Evolutionary conservation across 495 filamentous ascomycete species (phyloP).

Genomic region (Aspergillus sclerotiicarbonarius): DNA sequence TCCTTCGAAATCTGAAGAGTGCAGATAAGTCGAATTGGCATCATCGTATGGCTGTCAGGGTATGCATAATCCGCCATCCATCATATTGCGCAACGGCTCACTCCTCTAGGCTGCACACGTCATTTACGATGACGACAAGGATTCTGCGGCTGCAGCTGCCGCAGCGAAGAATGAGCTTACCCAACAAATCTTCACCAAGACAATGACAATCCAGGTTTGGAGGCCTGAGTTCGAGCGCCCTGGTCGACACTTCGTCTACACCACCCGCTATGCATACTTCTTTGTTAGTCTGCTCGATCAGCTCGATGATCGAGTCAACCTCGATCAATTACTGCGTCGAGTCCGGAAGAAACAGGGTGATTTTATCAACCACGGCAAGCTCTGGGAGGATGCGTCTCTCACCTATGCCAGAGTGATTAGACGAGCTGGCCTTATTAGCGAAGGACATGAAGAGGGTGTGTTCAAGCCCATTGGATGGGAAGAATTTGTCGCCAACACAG

Average conservation of each 20-base stretch:
- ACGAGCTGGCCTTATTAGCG: constrained; percentile 58
- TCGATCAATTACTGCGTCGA: constrained; percentile 78
- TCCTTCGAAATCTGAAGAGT: constrained; percentile 69
- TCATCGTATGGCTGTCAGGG: constrained; percentile 82
- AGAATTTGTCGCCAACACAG: constrained; percentile 67
- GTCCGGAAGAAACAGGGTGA: constrained; percentile 80
- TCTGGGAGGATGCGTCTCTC: constrained; percentile 81
- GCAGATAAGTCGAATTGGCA: constrained; percentile 98
- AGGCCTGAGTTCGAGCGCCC: constrained; percentile 89
- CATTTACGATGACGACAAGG: constrained; percentile 58
- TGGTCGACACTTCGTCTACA: constrained; percentile 92
- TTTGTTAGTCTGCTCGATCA: constrained; percentile 71
- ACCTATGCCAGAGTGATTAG: constrained; percentile 76
- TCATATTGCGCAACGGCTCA: constrained; percentile 15
- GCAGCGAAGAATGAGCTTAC: constrained; percentile 74
- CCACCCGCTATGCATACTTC: constrained; percentile 80
- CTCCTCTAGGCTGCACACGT: constrained; percentile 60
- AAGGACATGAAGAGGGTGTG: constrained; percentile 68
- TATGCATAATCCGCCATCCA: constrained; percentile 20
- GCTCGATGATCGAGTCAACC: constrained; percentile 70
- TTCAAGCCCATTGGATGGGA: constrained; percentile 79
- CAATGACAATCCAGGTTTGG: constrained; percentile 94
- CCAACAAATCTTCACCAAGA: constrained; percentile 91
- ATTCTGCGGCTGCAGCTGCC: constrained; percentile 44
- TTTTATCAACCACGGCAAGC: constrained; percentile 76